Conservation (phyloP, 441 rosid species). For the Viola pubescens region DNA sequence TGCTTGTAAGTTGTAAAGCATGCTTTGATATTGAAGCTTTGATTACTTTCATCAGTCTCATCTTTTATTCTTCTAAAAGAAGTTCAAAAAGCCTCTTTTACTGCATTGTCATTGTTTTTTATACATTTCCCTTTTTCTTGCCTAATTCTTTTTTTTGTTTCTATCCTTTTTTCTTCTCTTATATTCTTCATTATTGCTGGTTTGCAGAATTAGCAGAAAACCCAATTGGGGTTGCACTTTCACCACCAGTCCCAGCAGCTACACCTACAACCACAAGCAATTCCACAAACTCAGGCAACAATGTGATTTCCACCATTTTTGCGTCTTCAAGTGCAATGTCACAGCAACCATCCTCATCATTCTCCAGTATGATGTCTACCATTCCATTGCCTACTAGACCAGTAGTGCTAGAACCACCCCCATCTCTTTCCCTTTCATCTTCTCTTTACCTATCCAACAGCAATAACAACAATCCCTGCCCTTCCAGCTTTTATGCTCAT, state of each 20-base stretch:
- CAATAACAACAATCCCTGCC: constrained; percentile 27
- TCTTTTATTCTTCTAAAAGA: constrained; percentile 8
- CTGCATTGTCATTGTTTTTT: background rate
- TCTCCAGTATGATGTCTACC: constrained; percentile 24
- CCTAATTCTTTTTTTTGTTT: background rate
- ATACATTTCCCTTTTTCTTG: background rate
- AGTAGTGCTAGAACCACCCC: constrained; percentile 28
- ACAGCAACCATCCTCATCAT: constrained; percentile 22
- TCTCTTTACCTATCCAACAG: constrained; percentile 34
- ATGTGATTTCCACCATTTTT: constrained; percentile 34
- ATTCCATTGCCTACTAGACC: constrained; percentile 14
- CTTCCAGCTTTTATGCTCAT: constrained; percentile 30
- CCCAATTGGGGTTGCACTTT: constrained; percentile 15
- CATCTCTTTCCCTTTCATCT: constrained; percentile 49
- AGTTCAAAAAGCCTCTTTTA: background rate
- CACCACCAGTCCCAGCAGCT: constrained; percentile 26
- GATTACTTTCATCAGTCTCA: background rate
- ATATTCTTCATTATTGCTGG: background rate
- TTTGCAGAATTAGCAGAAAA: constrained; percentile 47
- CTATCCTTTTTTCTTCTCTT: background rate
- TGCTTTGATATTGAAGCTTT: constrained; percentile 16
- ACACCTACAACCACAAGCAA: constrained; percentile 16
- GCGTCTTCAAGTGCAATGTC: constrained; percentile 24
- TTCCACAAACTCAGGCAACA: constrained; percentile 20
- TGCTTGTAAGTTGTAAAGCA: background rate